These are phyloP conservation scores for Botrytis sinoallii DNA, from an alignment of 2,329 filamentous ascomycete genomes.

Conservation along the genomic window DNA sequence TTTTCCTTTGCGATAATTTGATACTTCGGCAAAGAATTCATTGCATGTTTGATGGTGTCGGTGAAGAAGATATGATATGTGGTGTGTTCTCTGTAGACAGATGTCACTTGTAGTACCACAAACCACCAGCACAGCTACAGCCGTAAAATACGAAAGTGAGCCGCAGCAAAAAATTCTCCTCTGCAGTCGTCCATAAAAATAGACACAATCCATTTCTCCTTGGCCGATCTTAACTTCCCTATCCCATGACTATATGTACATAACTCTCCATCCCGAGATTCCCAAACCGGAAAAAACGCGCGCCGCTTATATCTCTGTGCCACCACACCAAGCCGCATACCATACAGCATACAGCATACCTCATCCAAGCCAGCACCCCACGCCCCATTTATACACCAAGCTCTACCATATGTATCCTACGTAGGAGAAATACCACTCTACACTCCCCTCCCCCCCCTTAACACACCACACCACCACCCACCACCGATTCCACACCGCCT, in stretches of 20 bases:
- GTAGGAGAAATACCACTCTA: background rate
- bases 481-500: background rate
- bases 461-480: background rate
- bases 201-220: background rate
- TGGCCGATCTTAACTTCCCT: background rate
- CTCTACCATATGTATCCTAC: background rate
- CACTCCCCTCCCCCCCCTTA: background rate
- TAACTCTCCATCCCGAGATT: background rate
- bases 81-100: background rate
- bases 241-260: background rate
- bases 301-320: background rate
- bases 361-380: background rate
- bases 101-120: background rate
- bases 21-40: background rate
- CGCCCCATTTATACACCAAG: background rate
- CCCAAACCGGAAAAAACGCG: background rate
- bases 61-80: background rate
- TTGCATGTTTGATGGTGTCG: background rate
- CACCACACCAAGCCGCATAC: background rate
- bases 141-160: background rate
- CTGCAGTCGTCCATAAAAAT: background rate
- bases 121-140: background rate
- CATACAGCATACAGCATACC: background rate
- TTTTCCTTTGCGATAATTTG: background rate
- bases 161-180: background rate